Percentiles rank a stretch among this genome's conserved stretches.
Conservation (phyloP, 805 yeast species). For the Cyberlindnera meyerae region DNA sequence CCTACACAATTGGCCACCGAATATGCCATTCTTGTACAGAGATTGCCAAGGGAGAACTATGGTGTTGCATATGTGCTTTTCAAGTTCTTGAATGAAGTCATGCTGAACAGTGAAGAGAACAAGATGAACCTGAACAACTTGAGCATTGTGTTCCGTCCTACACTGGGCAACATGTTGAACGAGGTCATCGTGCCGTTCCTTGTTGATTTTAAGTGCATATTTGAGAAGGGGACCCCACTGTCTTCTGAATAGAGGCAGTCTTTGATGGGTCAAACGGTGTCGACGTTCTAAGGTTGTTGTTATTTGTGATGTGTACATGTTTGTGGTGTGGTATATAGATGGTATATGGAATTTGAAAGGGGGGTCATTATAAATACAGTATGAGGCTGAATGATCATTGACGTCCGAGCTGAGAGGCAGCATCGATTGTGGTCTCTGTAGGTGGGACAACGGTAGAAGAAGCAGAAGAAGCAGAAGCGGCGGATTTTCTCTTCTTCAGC, state of each 20-base stretch:
- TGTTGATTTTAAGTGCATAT: conserved; percentile 57
- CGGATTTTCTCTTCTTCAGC: conserved; percentile 56
- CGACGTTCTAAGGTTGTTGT: not conserved
- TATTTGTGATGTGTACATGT: not conserved
- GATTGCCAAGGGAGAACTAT: conserved; percentile 49
- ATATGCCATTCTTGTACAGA: conserved; percentile 29
- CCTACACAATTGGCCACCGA: conserved; percentile 26
- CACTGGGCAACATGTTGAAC: conserved; percentile 63
- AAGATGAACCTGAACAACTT: conserved; percentile 81
- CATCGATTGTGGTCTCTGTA: not conserved
- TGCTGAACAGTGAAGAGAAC: conserved; percentile 55
- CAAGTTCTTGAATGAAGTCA: conserved; percentile 59
- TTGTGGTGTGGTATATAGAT: too few species aligned
- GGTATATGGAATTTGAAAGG: too few species aligned
- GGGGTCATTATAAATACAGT: too few species aligned
- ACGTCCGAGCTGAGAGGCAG: not conserved
- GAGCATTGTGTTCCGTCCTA: conserved; percentile 79
- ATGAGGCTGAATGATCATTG: too few species aligned
- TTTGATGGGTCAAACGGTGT: too few species aligned
- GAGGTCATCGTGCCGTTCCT: conserved; percentile 55
- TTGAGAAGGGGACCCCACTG: conserved; percentile 45
- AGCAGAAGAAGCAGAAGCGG: not conserved
- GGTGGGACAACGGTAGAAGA: not conserved
- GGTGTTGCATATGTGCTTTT: conserved; percentile 63
- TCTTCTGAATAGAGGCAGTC: conserved; percentile 42